Evolutionary conservation across 805 yeast genomes (phyloP).

Genomic region (Yamadazyma laniorum): DNA sequence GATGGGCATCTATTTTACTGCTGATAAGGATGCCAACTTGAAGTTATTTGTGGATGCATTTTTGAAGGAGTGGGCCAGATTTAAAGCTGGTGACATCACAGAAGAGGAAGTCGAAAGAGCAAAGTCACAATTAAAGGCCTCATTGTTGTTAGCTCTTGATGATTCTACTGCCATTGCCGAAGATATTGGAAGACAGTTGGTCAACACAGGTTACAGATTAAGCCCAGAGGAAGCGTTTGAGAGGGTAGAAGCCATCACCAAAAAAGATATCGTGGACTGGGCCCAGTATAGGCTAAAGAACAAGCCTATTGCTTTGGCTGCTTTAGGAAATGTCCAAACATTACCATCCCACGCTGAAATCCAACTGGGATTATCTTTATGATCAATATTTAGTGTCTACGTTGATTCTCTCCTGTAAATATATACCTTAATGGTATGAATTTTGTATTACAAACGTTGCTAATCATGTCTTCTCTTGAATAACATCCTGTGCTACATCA

Average conservation of each 20-base stretch:
- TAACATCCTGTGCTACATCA: conserved; percentile 20
- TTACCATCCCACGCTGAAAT: conserved; percentile 70
- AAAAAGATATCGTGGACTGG: conserved; percentile 81
- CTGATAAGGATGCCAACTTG: conserved; percentile 70
- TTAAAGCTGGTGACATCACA: conserved; percentile 72
- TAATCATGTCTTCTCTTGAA: conserved; percentile 8
- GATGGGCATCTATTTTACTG: conserved; percentile 93
- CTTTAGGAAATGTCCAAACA: conserved; percentile 74
- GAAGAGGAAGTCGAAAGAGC: conserved; percentile 91
- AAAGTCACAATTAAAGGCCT: conserved; percentile 91
- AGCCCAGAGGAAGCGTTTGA: conserved; percentile 72
- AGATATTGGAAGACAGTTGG: conserved; percentile 95
- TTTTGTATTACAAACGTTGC: not conserved
- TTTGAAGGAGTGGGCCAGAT: conserved; percentile 83
- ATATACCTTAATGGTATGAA: too few species aligned
- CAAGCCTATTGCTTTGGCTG: conserved; percentile 87
- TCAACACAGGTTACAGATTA: conserved; percentile 82
- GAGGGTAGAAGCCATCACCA: conserved; percentile 74
- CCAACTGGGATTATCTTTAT: conserved; percentile 24
- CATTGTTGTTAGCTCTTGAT: conserved; percentile 82
- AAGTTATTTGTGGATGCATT: conserved; percentile 71
- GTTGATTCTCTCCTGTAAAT: conserved; percentile 21
- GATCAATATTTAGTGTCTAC: not conserved
- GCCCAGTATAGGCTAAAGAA: conserved; percentile 75
- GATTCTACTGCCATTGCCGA: conserved; percentile 96